Evolutionary conservation across 345 rosid genomes (phyloP).

Genomic region (Linum trigynum): DNA sequence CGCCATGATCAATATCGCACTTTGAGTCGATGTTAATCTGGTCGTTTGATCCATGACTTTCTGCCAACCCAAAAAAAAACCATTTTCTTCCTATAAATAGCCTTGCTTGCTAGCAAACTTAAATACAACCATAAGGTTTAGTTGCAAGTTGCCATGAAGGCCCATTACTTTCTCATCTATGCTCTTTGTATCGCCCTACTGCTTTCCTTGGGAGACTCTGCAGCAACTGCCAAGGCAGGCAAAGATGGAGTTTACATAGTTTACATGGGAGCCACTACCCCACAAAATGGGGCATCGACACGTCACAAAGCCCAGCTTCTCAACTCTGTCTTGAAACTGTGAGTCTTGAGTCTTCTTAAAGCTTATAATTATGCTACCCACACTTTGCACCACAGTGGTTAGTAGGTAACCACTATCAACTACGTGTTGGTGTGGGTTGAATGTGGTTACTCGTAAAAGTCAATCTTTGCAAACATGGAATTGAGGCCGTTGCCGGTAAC

Average conservation of each 20-base stretch:
- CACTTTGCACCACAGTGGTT: no score
- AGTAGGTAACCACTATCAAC: no score
- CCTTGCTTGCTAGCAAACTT: background rate
- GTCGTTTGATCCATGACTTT: background rate
- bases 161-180: slow-evolving; percentile 9
- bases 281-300: slow-evolving; percentile 25
- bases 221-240: slow-evolving; percentile 14
- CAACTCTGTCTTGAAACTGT: slow-evolving; percentile 39
- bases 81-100: slow-evolving; percentile 15
- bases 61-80: background rate
- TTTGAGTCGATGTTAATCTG: slow-evolving; percentile 21
- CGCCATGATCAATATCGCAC: slow-evolving; percentile 22
- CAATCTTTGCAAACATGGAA: no score
- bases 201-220: slow-evolving; percentile 12
- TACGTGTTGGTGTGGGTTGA: no score
- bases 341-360: background rate
- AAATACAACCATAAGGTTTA: background rate
- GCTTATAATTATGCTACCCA: no score
- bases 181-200: slow-evolving; percentile 12
- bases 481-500: no score
- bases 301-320: slow-evolving; percentile 37
- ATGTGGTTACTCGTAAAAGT: no score
- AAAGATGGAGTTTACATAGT: slow-evolving; percentile 50
- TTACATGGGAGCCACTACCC: slow-evolving; percentile 55
- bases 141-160: slow-evolving; percentile 24